Percentiles rank a stretch among this genome's conserved stretches.
Evolutionary conservation across 1,139 yeast species (phyloP).

Genomic region (Cylindricascospora bacillispora): DNA sequence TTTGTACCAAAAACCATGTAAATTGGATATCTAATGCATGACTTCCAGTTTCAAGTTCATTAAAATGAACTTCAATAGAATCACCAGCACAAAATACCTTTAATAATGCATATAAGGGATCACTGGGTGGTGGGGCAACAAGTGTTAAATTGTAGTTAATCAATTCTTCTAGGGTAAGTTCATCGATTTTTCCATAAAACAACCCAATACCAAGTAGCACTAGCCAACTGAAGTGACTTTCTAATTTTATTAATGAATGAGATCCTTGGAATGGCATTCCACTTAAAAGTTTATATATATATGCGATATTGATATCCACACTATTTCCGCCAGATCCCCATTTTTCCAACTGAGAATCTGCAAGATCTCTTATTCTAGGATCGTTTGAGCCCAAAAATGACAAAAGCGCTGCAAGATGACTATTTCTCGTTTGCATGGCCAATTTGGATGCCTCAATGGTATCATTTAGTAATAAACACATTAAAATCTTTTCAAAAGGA

Average conservation of each 20-base stretch:
- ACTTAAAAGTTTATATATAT: slow-evolving; percentile 51
- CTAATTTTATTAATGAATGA: slow-evolving; percentile 21
- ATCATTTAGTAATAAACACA: slow-evolving; percentile 43
- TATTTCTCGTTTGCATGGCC: slow-evolving; percentile 47
- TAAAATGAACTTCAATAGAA: slow-evolving; percentile 18
- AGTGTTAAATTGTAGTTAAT: slow-evolving; percentile 19
- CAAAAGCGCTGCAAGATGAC: slow-evolving; percentile 60
- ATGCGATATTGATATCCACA: slow-evolving; percentile 31
- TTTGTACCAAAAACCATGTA: slow-evolving; percentile 45
- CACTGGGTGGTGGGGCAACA: slow-evolving; percentile 21
- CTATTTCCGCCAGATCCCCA: slow-evolving; percentile 37
- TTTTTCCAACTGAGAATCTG: slow-evolving; percentile 46
- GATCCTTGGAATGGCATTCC: slow-evolving; percentile 36
- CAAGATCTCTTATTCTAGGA: slow-evolving; percentile 39
- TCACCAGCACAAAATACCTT: slow-evolving; percentile 32
- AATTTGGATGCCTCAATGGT: slow-evolving; percentile 46
- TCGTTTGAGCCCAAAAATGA: slow-evolving; percentile 63
- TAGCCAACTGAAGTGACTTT: slow-evolving; percentile 52
- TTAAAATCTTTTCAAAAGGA: slow-evolving; percentile 38
- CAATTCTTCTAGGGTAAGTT: slow-evolving; percentile 27
- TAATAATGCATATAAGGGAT: slow-evolving; percentile 28
- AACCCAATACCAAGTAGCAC: slow-evolving; percentile 45
- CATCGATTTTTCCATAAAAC: slow-evolving; percentile 44
- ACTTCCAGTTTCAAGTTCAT: slow-evolving; percentile 8
- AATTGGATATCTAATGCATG: slow-evolving; percentile 27